phyloP scores from a whole-genome alignment of 768 basidiomycete species.

The Mycena filopes region DNA sequence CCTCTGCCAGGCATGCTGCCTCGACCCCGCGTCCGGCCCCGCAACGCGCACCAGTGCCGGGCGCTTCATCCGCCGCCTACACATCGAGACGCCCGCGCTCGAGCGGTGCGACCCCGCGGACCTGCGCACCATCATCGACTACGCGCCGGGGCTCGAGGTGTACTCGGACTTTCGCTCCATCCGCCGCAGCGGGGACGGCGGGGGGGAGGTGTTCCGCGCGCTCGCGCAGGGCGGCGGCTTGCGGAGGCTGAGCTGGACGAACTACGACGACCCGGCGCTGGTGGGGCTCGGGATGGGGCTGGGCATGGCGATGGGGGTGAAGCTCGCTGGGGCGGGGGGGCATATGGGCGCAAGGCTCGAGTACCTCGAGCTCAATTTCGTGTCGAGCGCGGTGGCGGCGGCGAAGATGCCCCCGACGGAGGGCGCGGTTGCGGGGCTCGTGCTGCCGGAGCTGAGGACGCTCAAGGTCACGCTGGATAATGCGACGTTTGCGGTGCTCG shows the following conservation, averaged over 20 bases:
- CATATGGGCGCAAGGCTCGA: conserved; percentile 66
- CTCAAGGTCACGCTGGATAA: conserved; percentile 80
- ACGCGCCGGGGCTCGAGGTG: conserved; percentile 66
- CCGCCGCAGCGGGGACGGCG: conserved; percentile 51
- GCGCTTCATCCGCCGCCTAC: conserved; percentile 67
- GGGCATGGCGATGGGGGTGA: conserved; percentile 4
- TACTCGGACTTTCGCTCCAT: conserved; percentile 66
- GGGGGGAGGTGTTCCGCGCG: conserved; percentile 34
- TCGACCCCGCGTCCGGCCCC: conserved; percentile 26
- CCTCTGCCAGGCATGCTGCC: conserved; percentile 24
- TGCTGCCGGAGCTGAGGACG: conserved; percentile 64
- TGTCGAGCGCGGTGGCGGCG: conserved; percentile 43
- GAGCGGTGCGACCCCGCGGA: conserved; percentile 74
- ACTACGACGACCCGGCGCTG: conserved; percentile 6
- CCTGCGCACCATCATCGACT: conserved; percentile 74
- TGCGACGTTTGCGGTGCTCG: conserved; percentile 72
- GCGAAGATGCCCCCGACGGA: not conserved
- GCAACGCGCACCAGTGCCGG: conserved; percentile 48
- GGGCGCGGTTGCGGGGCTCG: not conserved
- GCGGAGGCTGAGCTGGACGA: conserved; percentile 12
- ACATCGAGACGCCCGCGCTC: conserved; percentile 75
- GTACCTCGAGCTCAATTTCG: conserved; percentile 75
- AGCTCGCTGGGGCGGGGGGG: conserved; percentile 44
- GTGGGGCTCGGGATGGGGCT: not conserved
- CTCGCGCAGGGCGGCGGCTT: conserved; percentile 30